Conservation (phyloP, 495 filamentous ascomycete species). For the Xylaria grammica region DNA sequence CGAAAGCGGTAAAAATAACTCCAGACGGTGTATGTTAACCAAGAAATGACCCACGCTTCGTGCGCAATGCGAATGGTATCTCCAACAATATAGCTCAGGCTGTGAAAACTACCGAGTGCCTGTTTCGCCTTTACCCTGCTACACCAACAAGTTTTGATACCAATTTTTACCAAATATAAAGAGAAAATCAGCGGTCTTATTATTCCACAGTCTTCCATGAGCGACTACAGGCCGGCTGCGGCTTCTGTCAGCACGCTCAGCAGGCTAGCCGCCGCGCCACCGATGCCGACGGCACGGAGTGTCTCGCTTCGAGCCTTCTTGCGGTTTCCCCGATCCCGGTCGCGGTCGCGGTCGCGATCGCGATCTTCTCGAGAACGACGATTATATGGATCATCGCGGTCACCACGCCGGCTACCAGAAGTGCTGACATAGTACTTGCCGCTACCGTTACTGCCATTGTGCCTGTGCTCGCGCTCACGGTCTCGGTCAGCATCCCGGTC, state of each 20-base stretch:
- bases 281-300: slow-evolving; percentile 53
- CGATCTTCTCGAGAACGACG: slow-evolving; percentile 3
- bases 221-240: slow-evolving; percentile 36
- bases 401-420: slow-evolving; percentile 6
- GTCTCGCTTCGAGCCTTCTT: slow-evolving; percentile 47
- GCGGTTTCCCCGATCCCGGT: slow-evolving; percentile 32
- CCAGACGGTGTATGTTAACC: not conserved
- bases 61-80: not conserved
- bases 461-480: slow-evolving; percentile 26
- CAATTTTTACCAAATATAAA: not conserved
- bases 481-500: slow-evolving; percentile 35
- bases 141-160: not conserved
- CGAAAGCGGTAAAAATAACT: not conserved
- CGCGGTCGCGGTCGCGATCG: slow-evolving; percentile 18
- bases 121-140: no score
- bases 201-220: not conserved
- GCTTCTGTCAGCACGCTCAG: slow-evolving; percentile 58
- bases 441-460: slow-evolving; percentile 18
- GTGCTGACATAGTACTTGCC: slow-evolving; percentile 11
- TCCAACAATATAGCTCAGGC: no score
- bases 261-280: slow-evolving; percentile 56
- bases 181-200: no score
- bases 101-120: no score
- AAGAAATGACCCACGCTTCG: not conserved
- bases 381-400: slow-evolving; percentile 13